Conservation (phyloP, 768 basidiomycete genomes). For the Lanmaoa rubissima region DNA sequence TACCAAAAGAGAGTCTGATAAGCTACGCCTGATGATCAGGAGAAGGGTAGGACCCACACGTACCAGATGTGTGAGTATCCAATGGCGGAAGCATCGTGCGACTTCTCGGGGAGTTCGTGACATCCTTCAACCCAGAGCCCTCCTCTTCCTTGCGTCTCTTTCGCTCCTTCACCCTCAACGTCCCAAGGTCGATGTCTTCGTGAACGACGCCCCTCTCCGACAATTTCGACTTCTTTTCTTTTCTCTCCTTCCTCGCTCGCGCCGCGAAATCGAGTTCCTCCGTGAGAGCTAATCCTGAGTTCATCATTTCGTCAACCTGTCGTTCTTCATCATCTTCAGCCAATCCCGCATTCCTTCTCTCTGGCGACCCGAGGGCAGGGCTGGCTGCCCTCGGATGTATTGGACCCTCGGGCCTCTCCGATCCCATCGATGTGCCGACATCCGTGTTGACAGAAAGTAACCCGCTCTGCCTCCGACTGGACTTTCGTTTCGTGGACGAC, state of each 20-base stretch:
- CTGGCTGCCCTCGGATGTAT: conserved; percentile 57
- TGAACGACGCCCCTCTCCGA: conserved; percentile 17
- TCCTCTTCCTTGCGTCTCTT: conserved; percentile 41
- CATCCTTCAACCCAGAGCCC: conserved; percentile 50
- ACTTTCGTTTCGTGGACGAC: conserved; percentile 29
- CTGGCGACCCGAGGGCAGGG: conserved; percentile 66
- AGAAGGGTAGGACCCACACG: conserved; percentile 8
- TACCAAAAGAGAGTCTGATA: conserved; percentile 16
- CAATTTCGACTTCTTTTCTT: conserved; percentile 27
- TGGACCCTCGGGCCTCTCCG: conserved; percentile 30
- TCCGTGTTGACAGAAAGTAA: conserved; percentile 45
- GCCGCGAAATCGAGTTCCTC: conserved; percentile 19
- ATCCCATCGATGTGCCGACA: conserved; percentile 29
- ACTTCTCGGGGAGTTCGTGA: conserved; percentile 55
- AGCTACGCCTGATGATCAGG: conserved; percentile 1
- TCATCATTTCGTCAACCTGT: conserved; percentile 31
- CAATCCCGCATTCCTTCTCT: conserved; percentile 51
- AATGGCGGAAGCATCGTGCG: conserved; percentile 35
- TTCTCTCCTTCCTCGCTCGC: conserved; percentile 45
- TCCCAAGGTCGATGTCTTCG: conserved; percentile 26
- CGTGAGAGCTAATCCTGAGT: conserved; percentile 8
- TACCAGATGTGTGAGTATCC: conserved; percentile 39
- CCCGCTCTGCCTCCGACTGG: conserved; percentile 45
- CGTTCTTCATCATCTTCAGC: conserved; percentile 59
- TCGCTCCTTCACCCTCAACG: conserved; percentile 37